Evolutionary conservation across 352 stramenopile genomes (phyloP).

Genomic region (Discostella stelligera): DNA sequence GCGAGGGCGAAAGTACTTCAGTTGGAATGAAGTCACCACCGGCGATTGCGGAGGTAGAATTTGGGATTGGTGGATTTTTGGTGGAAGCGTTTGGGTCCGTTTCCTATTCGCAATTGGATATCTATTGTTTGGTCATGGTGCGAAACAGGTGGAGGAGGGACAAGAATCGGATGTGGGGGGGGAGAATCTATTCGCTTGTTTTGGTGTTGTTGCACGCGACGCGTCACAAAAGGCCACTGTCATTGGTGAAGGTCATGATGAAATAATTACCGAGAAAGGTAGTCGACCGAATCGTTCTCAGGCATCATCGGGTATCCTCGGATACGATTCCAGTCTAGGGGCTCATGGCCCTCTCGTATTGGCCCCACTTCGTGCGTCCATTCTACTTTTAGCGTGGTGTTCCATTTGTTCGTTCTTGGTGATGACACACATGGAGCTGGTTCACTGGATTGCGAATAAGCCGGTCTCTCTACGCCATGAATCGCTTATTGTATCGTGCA

Average conservation of each 20-base stretch:
- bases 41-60: conserved; percentile 25
- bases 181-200: conserved; percentile 44
- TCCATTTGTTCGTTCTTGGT: conserved; percentile 33
- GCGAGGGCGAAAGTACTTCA: conserved; percentile 29
- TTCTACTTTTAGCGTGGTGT: conserved; percentile 36
- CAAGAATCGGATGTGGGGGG: conserved; percentile 14
- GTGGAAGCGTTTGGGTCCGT: conserved; percentile 35
- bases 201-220: conserved; percentile 10
- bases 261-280: not conserved
- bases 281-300: not conserved
- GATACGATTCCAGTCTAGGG: conserved; percentile 47
- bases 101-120: conserved; percentile 15
- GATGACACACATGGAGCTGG: conserved; percentile 24
- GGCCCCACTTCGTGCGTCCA: conserved; percentile 33
- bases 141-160: not conserved
- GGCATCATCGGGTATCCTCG: conserved; percentile 21
- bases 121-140: conserved; percentile 7
- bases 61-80: conserved; percentile 42
- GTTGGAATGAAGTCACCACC: conserved; percentile 30
- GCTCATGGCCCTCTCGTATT: conserved; percentile 32
- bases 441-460: conserved; percentile 4
- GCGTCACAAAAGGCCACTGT: not conserved
- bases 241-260: not conserved
- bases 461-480: not conserved
- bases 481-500: conserved; percentile 2